phyloP scores from a whole-genome alignment of 306 rosid species.

The Pterocarpus macrocarpus region DNA sequence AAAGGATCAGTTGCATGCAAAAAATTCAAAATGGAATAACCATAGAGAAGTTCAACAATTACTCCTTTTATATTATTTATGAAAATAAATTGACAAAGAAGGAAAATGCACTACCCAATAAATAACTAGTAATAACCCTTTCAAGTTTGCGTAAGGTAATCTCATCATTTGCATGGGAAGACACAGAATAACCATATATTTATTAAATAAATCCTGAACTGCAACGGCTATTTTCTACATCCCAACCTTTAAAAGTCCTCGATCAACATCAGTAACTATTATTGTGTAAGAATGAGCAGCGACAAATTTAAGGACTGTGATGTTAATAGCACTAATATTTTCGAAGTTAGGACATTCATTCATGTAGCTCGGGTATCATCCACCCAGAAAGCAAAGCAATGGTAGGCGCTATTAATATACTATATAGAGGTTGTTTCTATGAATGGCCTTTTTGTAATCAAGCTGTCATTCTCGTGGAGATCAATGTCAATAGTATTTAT shows the following conservation, averaged over 20 bases:
- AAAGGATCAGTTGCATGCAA: slow-evolving; percentile 41
- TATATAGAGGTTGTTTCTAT: slow-evolving; percentile 36
- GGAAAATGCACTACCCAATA: slow-evolving; percentile 40
- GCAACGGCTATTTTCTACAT: slow-evolving; percentile 50
- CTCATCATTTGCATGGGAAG: slow-evolving; percentile 59
- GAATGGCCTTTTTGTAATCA: slow-evolving; percentile 49
- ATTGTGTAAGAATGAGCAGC: slow-evolving; percentile 59
- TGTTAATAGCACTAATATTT: slow-evolving; percentile 68
- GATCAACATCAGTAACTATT: slow-evolving; percentile 72
- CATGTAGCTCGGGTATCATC: slow-evolving; percentile 45
- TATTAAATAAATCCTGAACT: slow-evolving; percentile 41
- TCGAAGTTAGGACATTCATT: slow-evolving; percentile 53
- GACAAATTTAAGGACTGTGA: slow-evolving; percentile 62
- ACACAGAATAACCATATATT: slow-evolving; percentile 42
- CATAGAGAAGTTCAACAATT: slow-evolving; percentile 24
- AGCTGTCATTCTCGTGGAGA: slow-evolving; percentile 63
- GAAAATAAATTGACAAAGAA: slow-evolving; percentile 37
- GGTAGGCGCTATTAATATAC: slow-evolving; percentile 51
- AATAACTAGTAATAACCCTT: slow-evolving; percentile 52
- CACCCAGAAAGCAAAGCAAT: slow-evolving; percentile 41
- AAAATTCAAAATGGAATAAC: slow-evolving; percentile 33
- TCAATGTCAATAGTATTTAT: slow-evolving; percentile 61
- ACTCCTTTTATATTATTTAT: not conserved
- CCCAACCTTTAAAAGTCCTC: slow-evolving; percentile 42
- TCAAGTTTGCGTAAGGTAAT: slow-evolving; percentile 53